Base-by-base conservation (phyloP, 306 rosid species). In the Benincasa hispida region DNA sequence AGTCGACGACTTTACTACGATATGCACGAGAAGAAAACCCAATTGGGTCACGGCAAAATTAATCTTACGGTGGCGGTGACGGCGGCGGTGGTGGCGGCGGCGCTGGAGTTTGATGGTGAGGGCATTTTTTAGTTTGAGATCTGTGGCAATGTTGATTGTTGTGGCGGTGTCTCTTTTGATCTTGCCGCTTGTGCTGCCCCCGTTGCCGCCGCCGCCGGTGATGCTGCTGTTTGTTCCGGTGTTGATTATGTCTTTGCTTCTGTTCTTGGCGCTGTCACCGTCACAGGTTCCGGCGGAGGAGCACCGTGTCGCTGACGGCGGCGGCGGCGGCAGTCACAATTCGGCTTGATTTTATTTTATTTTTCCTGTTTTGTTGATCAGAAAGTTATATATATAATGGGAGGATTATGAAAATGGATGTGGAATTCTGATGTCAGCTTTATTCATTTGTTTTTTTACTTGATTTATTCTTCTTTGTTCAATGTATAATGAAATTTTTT, bases 191-290 rank as follows among this genome's bases (percentile, higher is more conserved):
- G 84, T 89, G 18, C 58, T 91, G 76, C 96, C 96, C 10, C 96
- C 96, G 37, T 81, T 91, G 69, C 96, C 96, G 0, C 96, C 96
- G 13, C 96, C 96, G 19, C 96, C 96, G 13, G 60, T 53, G 13
- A 21, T 79, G 72, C 83, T 91, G 21, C 77, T 91, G 72, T 79
- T 91, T 42, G 30, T 91, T 55, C 96, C 96, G 0, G 81, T 89
- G 61, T 51, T 89, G 77, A 76, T 91, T 75, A 17, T 91, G 37
- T 5, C 69, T 10, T 81, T 89, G 28, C 89, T 91, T 56, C 32
- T 88, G 60, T 37, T 91, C 72, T 47, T 91, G 0, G 96, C 91
- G 5, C 57, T 89, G 50, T 83, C 93, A 10, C 83, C 90, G 15
- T 77, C 90, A 10, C 32, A 39, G 15, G 74, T 39, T 2, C 74